phyloP scores from a whole-genome alignment of 73 alveolate genomes.

The Tetrahymena malaccensis region DNA sequence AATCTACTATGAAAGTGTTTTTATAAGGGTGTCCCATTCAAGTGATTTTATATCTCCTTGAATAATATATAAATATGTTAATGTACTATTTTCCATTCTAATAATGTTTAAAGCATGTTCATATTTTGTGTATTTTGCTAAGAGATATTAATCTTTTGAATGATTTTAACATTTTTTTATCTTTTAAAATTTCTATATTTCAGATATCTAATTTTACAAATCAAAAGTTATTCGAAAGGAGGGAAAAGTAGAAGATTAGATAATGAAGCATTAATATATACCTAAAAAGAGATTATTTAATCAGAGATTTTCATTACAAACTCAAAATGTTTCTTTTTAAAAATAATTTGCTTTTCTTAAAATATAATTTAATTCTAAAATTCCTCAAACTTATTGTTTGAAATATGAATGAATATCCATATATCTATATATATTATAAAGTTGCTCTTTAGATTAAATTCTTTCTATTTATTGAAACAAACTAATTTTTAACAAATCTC shows the following conservation, averaged over 20 bases:
- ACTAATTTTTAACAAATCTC: too few relatives aligned
- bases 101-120: background rate
- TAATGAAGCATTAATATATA: background rate
- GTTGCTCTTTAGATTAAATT: too few relatives aligned
- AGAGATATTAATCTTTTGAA: background rate
- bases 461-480: too few relatives aligned
- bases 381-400: too few relatives aligned
- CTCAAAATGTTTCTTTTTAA: background rate
- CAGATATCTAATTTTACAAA: background rate
- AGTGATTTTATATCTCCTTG: background rate
- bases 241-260: background rate
- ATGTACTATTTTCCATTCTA: background rate
- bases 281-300: too few relatives aligned
- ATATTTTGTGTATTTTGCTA: background rate
- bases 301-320: background rate
- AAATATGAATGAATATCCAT: too few relatives aligned
- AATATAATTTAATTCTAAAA: too few relatives aligned
- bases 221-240: background rate
- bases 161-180: background rate
- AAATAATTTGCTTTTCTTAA: too few relatives aligned
- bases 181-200: background rate
- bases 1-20: background rate
- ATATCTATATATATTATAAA: too few relatives aligned
- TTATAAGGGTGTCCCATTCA: background rate
- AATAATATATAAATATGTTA: background rate